Conservation (phyloP, 1,284 basidiomycete species). For the Wallemia ichthyophaga region DNA sequence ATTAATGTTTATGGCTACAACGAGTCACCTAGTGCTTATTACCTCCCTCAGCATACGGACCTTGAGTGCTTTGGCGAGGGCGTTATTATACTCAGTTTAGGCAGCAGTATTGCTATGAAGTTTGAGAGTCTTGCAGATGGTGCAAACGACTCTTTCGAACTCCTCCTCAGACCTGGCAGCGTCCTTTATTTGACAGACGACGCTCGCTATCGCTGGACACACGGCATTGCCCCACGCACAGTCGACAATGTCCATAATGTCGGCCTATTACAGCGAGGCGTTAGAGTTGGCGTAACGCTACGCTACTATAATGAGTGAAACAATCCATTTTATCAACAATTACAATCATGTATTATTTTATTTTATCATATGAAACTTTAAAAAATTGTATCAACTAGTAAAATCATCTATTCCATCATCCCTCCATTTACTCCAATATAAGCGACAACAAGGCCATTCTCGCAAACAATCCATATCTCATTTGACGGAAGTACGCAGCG, state of each 20-base stretch:
- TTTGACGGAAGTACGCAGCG: constrained; percentile 93
- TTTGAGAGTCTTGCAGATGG: not conserved
- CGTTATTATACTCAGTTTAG: not conserved
- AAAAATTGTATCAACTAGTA: no score
- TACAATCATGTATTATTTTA: no score
- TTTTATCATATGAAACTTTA: no score
- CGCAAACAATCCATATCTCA: constrained; percentile 91
- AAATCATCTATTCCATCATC: no score
- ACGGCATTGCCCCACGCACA: not conserved
- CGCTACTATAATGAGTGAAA: not conserved
- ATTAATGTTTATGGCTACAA: not conserved
- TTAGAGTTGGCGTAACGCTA: not conserved
- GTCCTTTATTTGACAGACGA: not conserved
- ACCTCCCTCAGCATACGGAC: not conserved
- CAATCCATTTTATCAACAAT: not conserved
- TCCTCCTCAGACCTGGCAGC: not conserved
- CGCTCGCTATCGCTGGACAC: not conserved
- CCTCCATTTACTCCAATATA: not conserved
- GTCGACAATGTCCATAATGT: not conserved
- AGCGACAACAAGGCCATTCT: constrained; percentile 14
- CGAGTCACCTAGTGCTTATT: not conserved
- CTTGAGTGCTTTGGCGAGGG: not conserved
- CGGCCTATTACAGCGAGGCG: not conserved
- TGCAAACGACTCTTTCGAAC: not conserved
- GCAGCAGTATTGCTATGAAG: not conserved